Conservation (phyloP, 495 filamentous ascomycete species). For the Hypoxylon trugodes region DNA sequence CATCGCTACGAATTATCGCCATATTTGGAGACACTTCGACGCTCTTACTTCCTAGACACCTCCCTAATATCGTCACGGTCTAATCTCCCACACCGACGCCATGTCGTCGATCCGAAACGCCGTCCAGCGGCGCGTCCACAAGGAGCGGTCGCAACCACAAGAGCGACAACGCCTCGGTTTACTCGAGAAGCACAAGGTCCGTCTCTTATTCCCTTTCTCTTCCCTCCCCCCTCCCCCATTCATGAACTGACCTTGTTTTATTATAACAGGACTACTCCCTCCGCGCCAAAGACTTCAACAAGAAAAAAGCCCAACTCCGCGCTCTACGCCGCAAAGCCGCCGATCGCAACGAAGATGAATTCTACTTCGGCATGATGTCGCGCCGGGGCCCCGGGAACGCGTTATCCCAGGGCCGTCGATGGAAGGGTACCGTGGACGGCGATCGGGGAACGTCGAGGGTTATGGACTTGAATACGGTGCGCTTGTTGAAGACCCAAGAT, state of each 20-base stretch:
- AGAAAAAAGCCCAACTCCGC: constrained; percentile 82
- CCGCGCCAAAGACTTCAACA: constrained; percentile 86
- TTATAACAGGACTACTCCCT: constrained; percentile 81
- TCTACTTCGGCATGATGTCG: constrained; percentile 90
- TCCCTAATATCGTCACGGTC: not conserved
- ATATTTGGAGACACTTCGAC: not conserved
- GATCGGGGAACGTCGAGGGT: constrained; percentile 71
- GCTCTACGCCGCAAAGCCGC: constrained; percentile 80
- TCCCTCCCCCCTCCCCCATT: constrained; percentile 26
- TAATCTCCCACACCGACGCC: constrained; percentile 19
- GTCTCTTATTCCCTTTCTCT: constrained; percentile 9
- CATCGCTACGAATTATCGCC: not conserved
- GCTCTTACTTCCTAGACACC: not conserved
- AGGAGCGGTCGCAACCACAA: constrained; percentile 85
- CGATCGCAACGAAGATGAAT: constrained; percentile 89
- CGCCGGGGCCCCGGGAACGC: constrained; percentile 51
- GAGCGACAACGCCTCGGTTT: constrained; percentile 85
- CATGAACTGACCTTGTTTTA: constrained; percentile 9
- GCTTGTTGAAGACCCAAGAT: constrained; percentile 96
- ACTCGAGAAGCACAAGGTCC: constrained; percentile 86
- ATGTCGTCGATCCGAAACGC: constrained; percentile 89
- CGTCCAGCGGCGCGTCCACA: constrained; percentile 72
- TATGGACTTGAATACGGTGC: constrained; percentile 74
- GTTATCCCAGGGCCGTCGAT: constrained; percentile 47
- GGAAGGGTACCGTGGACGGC: constrained; percentile 63